phyloP scores from a whole-genome alignment of 2,329 filamentous ascomycete species.

The Colletotrichum sp. region DNA sequence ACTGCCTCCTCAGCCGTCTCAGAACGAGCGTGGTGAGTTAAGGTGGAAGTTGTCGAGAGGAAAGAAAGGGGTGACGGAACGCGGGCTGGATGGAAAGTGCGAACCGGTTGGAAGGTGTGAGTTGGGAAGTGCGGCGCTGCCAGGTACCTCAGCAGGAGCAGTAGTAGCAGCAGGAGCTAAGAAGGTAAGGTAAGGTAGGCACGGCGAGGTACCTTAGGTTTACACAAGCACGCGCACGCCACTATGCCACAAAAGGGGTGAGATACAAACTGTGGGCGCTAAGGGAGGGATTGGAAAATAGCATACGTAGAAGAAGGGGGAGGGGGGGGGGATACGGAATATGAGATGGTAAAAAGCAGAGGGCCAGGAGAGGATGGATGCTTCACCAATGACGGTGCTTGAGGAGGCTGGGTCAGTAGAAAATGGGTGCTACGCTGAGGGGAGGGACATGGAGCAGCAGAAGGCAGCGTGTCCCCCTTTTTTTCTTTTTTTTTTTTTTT shows the following conservation, averaged over 20 bases:
- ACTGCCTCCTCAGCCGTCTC: slow-evolving; percentile 7
- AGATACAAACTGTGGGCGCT: slow-evolving; percentile 9
- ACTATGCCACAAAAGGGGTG: slow-evolving; percentile 17
- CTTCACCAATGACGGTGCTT: not conserved
- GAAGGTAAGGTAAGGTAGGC: not conserved
- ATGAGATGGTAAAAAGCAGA: slow-evolving; percentile 30
- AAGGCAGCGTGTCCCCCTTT: not conserved
- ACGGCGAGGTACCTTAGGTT: not conserved
- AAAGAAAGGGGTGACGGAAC: slow-evolving; percentile 21
- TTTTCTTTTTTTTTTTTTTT: not conserved
- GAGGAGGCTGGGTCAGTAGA: not conserved
- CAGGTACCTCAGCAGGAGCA: not conserved
- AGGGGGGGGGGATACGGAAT: not conserved
- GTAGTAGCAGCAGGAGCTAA: not conserved
- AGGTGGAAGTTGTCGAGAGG: slow-evolving; percentile 4
- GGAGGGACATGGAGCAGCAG: not conserved
- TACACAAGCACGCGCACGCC: slow-evolving; percentile 3
- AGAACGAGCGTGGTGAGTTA: slow-evolving; percentile 15
- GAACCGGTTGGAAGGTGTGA: not conserved
- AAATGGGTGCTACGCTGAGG: not conserved
- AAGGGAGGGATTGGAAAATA: slow-evolving; percentile 7
- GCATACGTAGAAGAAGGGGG: slow-evolving; percentile 17
- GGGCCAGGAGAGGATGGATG: slow-evolving; percentile 21
- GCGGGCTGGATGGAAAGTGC: not conserved
- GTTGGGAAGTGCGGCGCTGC: not conserved